Percentiles rank a stretch among this genome's conserved stretches.
phyloP scores from a whole-genome alignment of 2,329 filamentous ascomycete species.

The Mycosphaerella arachidis region DNA sequence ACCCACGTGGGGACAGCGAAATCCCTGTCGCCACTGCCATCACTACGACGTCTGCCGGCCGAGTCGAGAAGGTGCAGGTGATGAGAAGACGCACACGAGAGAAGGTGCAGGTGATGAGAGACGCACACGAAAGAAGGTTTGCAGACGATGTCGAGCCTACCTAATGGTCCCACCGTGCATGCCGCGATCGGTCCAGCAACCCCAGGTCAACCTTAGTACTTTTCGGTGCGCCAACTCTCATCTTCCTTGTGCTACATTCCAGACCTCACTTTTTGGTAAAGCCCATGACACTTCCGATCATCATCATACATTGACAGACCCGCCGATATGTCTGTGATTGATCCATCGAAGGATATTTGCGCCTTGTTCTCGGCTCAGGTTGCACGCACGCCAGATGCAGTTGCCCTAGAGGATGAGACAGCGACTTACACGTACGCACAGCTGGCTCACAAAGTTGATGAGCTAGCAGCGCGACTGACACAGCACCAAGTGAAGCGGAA shows the following conservation, averaged over 20 bases:
- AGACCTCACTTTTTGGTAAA: not conserved
- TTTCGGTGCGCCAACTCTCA: not conserved
- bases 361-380: slow-evolving; percentile 68
- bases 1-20: not conserved
- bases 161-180: not conserved
- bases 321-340: slow-evolving; percentile 60
- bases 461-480: slow-evolving; percentile 61
- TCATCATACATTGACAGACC: not conserved
- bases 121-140: not conserved
- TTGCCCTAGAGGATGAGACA: slow-evolving; percentile 68
- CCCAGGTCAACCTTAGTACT: not conserved
- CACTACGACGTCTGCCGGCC: not conserved
- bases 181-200: not conserved
- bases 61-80: not conserved
- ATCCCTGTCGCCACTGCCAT: slow-evolving; percentile 3
- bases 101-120: too few relatives aligned
- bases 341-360: slow-evolving; percentile 67
- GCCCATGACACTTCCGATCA: not conserved
- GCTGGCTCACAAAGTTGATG: slow-evolving; percentile 62
- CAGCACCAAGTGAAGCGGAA: slow-evolving; percentile 67
- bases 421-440: slow-evolving; percentile 66
- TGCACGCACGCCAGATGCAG: slow-evolving; percentile 60
- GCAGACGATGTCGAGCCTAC: not conserved
- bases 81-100: too few relatives aligned
- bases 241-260: not conserved